Conservation (phyloP, 805 yeast genomes). For the Lipomyces sp. region DNA sequence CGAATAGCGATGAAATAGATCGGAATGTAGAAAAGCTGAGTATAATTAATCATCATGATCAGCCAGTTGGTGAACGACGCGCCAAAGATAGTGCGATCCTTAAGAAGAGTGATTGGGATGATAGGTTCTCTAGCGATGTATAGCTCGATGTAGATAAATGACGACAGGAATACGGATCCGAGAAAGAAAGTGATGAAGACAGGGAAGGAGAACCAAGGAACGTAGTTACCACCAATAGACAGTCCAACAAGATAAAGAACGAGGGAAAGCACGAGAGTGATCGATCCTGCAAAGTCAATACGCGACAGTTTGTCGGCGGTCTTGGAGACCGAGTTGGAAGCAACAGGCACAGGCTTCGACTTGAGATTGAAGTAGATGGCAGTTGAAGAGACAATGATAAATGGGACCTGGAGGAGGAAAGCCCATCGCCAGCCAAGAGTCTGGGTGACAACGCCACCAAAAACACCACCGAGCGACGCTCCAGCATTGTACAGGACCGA, state of each 20-base stretch:
- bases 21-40: conserved; percentile 72
- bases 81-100: conserved; percentile 62
- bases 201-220: conserved; percentile 53
- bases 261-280: conserved; percentile 61
- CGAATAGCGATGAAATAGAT: conserved; percentile 64
- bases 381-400: conserved; percentile 64
- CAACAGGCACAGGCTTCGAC: conserved; percentile 53
- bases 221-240: conserved; percentile 65
- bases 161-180: conserved; percentile 46
- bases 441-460: conserved; percentile 52
- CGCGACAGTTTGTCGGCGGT: conserved; percentile 49
- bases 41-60: conserved; percentile 67
- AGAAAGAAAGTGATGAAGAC: conserved; percentile 48
- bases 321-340: conserved; percentile 55
- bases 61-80: conserved; percentile 75
- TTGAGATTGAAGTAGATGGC: conserved; percentile 72
- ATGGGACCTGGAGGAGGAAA: conserved; percentile 40
- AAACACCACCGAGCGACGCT: conserved; percentile 59
- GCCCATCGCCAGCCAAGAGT: conserved; percentile 59
- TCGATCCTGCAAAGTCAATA: conserved; percentile 69
- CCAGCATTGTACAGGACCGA: conserved; percentile 72
- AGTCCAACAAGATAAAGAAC: conserved; percentile 66
- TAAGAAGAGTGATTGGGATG: conserved; percentile 62
- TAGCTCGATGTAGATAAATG: conserved; percentile 59
- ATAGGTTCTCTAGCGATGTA: conserved; percentile 65